phyloP scores from a whole-genome alignment of 495 filamentous ascomycete genomes.

The Choiromyces venosus region DNA sequence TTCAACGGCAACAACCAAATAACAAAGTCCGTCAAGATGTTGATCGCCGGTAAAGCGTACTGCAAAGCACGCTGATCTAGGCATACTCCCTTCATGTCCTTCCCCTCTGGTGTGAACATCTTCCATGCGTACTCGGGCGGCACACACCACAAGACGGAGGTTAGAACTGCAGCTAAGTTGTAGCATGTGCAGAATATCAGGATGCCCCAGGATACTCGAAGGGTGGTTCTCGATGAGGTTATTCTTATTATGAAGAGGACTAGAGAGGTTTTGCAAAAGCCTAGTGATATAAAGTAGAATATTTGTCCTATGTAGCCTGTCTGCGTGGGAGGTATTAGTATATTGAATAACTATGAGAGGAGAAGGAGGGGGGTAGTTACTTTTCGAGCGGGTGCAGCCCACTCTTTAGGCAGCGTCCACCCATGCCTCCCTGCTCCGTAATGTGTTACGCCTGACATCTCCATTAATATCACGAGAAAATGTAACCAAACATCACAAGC shows the following conservation, averaged over 20 bases:
- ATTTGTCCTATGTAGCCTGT: constrained; percentile 4
- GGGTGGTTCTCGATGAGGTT: background rate
- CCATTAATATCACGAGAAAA: background rate
- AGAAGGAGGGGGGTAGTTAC: background rate
- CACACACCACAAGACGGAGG: constrained; percentile 10
- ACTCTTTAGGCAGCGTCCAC: constrained; percentile 2
- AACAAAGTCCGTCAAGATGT: constrained; percentile 18
- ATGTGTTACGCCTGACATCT: background rate
- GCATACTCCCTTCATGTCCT: background rate
- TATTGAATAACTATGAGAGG: background rate
- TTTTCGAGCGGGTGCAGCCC: background rate
- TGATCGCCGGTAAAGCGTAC: constrained; percentile 15
- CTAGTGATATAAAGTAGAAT: constrained; percentile 19
- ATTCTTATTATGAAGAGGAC: constrained; percentile 21
- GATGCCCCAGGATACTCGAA: constrained; percentile 3
- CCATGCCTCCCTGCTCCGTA: constrained; percentile 6
- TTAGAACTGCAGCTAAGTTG: constrained; percentile 2
- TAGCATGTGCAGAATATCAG: background rate
- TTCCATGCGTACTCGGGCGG: constrained; percentile 12
- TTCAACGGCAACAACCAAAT: constrained; percentile 23
- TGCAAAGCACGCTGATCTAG: constrained; percentile 8
- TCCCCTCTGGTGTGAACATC: background rate
- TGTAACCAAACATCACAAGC: background rate
- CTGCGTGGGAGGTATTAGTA: constrained; percentile 1
- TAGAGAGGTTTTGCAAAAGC: constrained; percentile 20